Evolutionary conservation across 2,329 filamentous ascomycete genomes (phyloP).

Genomic region (Alternaria sp.): DNA sequence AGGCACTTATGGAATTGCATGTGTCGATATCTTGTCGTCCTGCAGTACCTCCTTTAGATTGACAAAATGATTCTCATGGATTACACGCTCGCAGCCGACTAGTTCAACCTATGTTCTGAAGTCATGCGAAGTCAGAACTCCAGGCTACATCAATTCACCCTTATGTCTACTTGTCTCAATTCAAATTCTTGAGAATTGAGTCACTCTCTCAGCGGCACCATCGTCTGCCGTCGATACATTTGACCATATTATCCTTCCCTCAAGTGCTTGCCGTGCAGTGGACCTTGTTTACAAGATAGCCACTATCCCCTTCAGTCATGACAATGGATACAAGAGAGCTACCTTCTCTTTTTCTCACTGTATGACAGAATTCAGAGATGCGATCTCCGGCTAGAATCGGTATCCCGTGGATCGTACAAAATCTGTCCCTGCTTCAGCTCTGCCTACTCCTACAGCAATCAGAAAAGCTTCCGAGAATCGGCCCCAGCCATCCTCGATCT

Average conservation of each 20-base stretch:
- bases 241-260: background rate
- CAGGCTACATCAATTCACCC: background rate
- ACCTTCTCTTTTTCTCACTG: background rate
- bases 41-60: background rate
- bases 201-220: background rate
- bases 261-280: background rate
- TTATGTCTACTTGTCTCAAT: background rate
- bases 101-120: background rate
- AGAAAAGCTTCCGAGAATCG: background rate
- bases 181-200: background rate
- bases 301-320: background rate
- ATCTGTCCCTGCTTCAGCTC: too few relatives aligned
- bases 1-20: background rate
- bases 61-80: background rate
- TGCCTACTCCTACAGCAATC: background rate
- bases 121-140: background rate
- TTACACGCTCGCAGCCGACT: background rate
- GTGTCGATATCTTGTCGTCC: background rate
- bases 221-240: too few relatives aligned
- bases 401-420: rapidly evolving
- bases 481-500: background rate
- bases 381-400: background rate
- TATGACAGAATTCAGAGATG: background rate
- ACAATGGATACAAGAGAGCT: background rate
- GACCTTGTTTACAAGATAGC: background rate